Evolutionary conservation across 2,329 filamentous ascomycete genomes (phyloP).

Genomic region (Aspergillus sp.): DNA sequence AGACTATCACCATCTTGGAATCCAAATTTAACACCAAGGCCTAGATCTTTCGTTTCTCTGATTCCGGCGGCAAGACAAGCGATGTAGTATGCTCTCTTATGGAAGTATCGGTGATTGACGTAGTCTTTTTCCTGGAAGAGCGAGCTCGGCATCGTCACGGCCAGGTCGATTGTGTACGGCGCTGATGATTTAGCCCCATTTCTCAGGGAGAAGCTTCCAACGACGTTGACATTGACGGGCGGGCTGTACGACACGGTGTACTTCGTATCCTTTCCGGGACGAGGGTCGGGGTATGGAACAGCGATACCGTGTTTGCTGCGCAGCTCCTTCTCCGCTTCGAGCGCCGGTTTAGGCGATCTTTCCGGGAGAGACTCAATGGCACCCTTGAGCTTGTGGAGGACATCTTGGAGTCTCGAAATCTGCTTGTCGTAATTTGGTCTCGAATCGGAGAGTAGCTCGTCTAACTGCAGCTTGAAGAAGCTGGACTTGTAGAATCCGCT

Average conservation of each 20-base stretch:
- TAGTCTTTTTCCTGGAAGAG: slow-evolving; percentile 95
- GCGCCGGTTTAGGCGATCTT: slow-evolving; percentile 50
- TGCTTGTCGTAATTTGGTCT: slow-evolving; percentile 58
- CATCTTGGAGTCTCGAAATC: slow-evolving; percentile 51
- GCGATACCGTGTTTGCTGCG: slow-evolving; percentile 65
- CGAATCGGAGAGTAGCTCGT: slow-evolving; percentile 59
- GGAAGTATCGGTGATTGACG: slow-evolving; percentile 87
- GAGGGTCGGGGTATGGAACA: slow-evolving; percentile 84
- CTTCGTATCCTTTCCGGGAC: slow-evolving; percentile 69
- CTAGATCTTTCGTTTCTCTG: slow-evolving; percentile 53
- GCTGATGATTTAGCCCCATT: slow-evolving; percentile 63
- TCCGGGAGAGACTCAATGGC: slow-evolving; percentile 57
- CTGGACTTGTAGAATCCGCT: slow-evolving; percentile 63
- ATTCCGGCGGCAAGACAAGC: slow-evolving; percentile 74
- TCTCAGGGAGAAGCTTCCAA: slow-evolving; percentile 79
- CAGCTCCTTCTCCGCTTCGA: slow-evolving; percentile 65
- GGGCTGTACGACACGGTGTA: slow-evolving; percentile 78
- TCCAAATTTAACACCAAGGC: slow-evolving; percentile 61
- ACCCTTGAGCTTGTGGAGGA: slow-evolving; percentile 54
- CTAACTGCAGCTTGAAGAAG: slow-evolving; percentile 65
- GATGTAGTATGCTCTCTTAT: slow-evolving; percentile 89
- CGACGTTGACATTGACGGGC: slow-evolving; percentile 77
- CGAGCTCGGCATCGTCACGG: slow-evolving; percentile 75
- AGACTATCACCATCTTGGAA: slow-evolving; percentile 71
- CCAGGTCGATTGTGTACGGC: slow-evolving; percentile 69